A percentile compares a stretch with the other conserved stretches of the same genome.
phyloP scores from a whole-genome alignment of 2,329 filamentous ascomycete genomes.

The Colletotrichum phormii region DNA sequence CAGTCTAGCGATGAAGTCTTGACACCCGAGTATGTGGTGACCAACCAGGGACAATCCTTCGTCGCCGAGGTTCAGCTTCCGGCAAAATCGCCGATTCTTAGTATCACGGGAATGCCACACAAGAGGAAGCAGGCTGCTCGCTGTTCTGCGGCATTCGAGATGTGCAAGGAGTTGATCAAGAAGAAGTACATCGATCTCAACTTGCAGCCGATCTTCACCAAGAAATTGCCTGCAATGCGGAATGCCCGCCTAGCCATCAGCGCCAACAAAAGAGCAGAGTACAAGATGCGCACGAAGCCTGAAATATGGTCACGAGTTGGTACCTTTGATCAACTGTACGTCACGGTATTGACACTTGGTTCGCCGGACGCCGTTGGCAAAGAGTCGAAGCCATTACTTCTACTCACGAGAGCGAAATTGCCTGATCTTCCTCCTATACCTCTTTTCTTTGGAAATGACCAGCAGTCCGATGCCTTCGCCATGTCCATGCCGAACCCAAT shows the following conservation, averaged over 20 bases:
- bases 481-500: conserved; percentile 57
- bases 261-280: conserved; percentile 78
- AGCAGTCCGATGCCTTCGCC: conserved; percentile 68
- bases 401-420: conserved; percentile 76
- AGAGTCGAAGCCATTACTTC: conserved; percentile 71
- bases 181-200: conserved; percentile 77
- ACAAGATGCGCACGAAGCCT: conserved; percentile 85
- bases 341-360: conserved; percentile 70
- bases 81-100: conserved; percentile 76
- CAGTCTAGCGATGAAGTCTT: conserved; percentile 51
- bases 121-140: conserved; percentile 82
- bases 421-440: conserved; percentile 75
- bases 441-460: conserved; percentile 76
- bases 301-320: conserved; percentile 72
- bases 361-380: conserved; percentile 67
- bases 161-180: conserved; percentile 77
- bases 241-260: conserved; percentile 88
- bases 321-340: conserved; percentile 64
- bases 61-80: conserved; percentile 85
- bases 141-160: conserved; percentile 88
- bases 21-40: conserved; percentile 71
- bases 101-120: conserved; percentile 71
- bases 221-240: conserved; percentile 81
- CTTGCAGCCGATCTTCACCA: conserved; percentile 79
- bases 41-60: conserved; percentile 67